Conservation (phyloP, 2,329 filamentous ascomycete species). For the Fusarium sp. region DNA sequence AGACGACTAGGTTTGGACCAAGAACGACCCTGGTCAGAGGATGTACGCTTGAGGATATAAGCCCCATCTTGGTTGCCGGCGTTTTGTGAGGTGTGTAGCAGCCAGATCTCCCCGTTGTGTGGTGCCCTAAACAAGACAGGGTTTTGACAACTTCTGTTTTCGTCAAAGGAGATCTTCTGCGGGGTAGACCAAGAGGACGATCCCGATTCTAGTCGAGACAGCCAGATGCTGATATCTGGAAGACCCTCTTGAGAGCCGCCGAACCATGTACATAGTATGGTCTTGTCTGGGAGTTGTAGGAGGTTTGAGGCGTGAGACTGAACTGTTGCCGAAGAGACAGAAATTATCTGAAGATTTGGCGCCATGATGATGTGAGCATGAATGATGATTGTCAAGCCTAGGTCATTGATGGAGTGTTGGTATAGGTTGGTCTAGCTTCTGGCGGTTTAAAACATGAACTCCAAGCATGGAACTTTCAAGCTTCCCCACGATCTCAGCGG, state of each 20-base stretch:
- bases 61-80: slow-evolving; percentile 62
- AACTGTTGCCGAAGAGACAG: slow-evolving; percentile 58
- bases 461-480: background rate
- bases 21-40: slow-evolving; percentile 54
- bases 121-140: slow-evolving; percentile 60
- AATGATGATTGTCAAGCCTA: background rate
- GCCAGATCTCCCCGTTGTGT: slow-evolving; percentile 55
- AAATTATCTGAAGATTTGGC: slow-evolving; percentile 21
- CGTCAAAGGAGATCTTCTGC: slow-evolving; percentile 57
- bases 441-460: slow-evolving; percentile 5
- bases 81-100: slow-evolving; percentile 62
- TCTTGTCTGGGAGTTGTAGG: slow-evolving; percentile 57
- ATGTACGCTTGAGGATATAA: slow-evolving; percentile 56
- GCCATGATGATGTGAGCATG: background rate
- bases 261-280: slow-evolving; percentile 62
- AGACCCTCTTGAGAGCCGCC: slow-evolving; percentile 63
- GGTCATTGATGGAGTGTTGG: background rate
- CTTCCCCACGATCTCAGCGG: slow-evolving; percentile 22
- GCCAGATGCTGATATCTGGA: slow-evolving; percentile 61
- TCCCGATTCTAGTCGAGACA: slow-evolving; percentile 55
- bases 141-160: slow-evolving; percentile 61
- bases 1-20: slow-evolving; percentile 56
- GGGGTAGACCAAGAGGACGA: slow-evolving; percentile 53
- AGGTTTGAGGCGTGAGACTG: slow-evolving; percentile 64
- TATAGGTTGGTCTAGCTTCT: background rate